Evolutionary conservation across 1,284 basidiomycete species (phyloP).

Genomic region (Phellinidium pouzarii): DNA sequence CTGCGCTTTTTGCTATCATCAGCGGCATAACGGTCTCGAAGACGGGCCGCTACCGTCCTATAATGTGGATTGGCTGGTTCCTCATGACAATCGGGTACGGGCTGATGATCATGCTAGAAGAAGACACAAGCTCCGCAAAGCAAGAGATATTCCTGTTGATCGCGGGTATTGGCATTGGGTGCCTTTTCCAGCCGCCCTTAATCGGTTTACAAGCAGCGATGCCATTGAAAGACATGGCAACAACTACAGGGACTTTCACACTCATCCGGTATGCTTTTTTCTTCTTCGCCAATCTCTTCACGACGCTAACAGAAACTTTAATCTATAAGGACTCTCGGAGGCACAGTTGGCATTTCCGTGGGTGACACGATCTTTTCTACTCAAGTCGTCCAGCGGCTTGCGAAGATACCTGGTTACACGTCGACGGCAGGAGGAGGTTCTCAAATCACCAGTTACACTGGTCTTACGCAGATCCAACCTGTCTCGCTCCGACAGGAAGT

Average conservation of each 20-base stretch:
- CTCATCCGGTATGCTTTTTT: conserved; percentile 31
- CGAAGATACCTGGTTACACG: conserved; percentile 15
- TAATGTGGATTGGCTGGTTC: conserved; percentile 22
- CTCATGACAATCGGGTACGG: conserved; percentile 31
- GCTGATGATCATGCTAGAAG: conserved; percentile 31
- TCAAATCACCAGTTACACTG: conserved; percentile 19
- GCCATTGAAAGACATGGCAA: conserved; percentile 42
- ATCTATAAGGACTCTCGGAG: conserved; percentile 25
- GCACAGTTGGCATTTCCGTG: conserved; percentile 30
- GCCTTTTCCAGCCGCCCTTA: conserved; percentile 32
- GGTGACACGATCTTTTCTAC: conserved; percentile 23
- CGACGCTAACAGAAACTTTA: neutral
- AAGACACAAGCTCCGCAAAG: conserved; percentile 25
- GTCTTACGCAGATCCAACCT: conserved; percentile 20
- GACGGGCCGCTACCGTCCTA: conserved; percentile 15
- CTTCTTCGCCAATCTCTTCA: conserved; percentile 18
- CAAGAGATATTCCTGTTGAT: conserved; percentile 32
- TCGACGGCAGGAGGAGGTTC: conserved; percentile 1
- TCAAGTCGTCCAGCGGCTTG: conserved; percentile 16
- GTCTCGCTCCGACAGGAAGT: conserved; percentile 15
- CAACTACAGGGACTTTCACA: conserved; percentile 31
- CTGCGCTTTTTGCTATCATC: conserved; percentile 22
- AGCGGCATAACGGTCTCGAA: conserved; percentile 14
- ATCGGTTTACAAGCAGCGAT: conserved; percentile 39
- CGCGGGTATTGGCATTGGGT: conserved; percentile 31